Base-by-base conservation (phyloP, 345 rosid genomes). In the Linum tenue region DNA sequence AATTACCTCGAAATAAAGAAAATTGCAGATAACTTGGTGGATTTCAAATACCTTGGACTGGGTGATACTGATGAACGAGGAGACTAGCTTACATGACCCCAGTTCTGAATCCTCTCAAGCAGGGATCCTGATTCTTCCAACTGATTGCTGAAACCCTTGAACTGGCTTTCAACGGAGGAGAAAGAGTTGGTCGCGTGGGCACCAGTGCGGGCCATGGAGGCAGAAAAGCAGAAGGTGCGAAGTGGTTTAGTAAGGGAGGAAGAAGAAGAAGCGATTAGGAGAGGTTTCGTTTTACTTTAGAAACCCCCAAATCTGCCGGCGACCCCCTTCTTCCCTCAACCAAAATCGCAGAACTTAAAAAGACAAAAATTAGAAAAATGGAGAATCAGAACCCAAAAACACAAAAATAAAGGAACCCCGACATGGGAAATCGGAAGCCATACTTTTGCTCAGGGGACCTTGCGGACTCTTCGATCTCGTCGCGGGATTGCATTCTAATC, bases 21-120 rank as follows among this genome's bases (percentile, higher is more conserved):
- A 5, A 14, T 22, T 22, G 12, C 4, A 1, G 7, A 36, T 6
- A 59, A 59, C 8, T 22, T 2, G 5, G 3, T 10, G 12, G 12
- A 59, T 14, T 15, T 36, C 15, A 22, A 60, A 43, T 78, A 94
- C 99, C 96, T 1, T 91, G 80, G 67, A 94, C 73, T 5, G 99
- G 89, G 44, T 84, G 88, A 40, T 92, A 86, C 68, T 90, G 97
- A 66, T 94, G 97, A 63, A 90, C 88, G 31, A 94, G 97, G 40
- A 94, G 83, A 56, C 79, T 71, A 73, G 94, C 87, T 63, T 86
- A 83, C 78, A 94, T 79, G 53, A 88, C 75, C 67, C 97, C 79
- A 12, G 85, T 72, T 73, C 42, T 90, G 87, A 63, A 94, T 90
- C 68, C 81, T 82, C 72, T 90, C 92, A 3, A 92, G 76, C 73